phyloP scores from a whole-genome alignment of 2,329 filamentous ascomycete genomes.

The Neurospora sp. region DNA sequence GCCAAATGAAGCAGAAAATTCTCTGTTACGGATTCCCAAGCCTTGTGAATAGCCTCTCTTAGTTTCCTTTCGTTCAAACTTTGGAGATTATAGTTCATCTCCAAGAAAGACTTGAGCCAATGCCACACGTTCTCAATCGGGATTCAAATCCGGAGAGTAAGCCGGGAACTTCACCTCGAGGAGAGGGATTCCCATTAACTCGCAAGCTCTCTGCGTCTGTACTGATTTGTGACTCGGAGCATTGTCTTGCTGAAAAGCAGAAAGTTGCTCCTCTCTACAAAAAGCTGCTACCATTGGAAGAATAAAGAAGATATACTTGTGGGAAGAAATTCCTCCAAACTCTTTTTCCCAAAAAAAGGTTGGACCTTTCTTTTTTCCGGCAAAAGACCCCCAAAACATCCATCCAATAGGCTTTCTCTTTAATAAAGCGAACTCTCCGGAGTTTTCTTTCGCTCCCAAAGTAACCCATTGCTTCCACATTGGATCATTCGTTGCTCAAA shows the following conservation, averaged over 20 bases:
- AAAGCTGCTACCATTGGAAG: background rate
- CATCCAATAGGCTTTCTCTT: conserved; percentile 1
- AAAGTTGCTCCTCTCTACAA: background rate
- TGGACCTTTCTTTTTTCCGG: background rate
- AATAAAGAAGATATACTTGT: conserved; percentile 4
- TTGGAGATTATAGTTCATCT: too few relatives aligned
- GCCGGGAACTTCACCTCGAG: too few relatives aligned
- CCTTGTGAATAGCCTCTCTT: too few relatives aligned
- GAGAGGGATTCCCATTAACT: too few relatives aligned
- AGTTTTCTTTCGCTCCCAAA: background rate
- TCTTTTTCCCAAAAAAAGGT: conserved; percentile 5
- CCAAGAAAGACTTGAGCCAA: too few relatives aligned
- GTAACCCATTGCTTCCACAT: conserved; percentile 6
- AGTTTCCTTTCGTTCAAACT: too few relatives aligned
- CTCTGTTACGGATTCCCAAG: too few relatives aligned
- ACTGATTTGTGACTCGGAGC: background rate
- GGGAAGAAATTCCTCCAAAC: conserved; percentile 1
- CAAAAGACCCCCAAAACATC: conserved; percentile 7
- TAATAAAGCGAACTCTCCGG: background rate
- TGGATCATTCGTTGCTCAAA: conserved; percentile 1
- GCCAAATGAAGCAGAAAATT: too few relatives aligned
- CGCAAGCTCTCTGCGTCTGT: too few relatives aligned
- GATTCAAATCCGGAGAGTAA: too few relatives aligned
- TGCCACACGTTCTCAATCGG: too few relatives aligned
- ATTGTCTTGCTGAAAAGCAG: background rate